Evolutionary conservation across 805 yeast species (phyloP).

Genomic region (Suhomyces sp.): DNA sequence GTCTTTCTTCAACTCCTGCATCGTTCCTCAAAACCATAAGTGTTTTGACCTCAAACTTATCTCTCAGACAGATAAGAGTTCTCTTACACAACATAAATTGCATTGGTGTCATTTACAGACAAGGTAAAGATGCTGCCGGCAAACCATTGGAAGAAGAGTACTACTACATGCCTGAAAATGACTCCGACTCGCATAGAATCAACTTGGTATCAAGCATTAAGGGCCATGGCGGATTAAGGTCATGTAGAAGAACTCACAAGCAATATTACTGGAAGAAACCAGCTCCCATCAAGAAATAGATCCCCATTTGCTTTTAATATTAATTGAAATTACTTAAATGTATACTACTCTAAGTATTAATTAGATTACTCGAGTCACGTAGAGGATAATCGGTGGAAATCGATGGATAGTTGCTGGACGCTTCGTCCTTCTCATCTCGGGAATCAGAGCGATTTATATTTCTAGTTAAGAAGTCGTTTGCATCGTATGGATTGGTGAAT

Average conservation of each 20-base stretch:
- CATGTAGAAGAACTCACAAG: constrained; percentile 91
- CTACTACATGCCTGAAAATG: constrained; percentile 84
- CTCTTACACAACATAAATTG: constrained; percentile 49
- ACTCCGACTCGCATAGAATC: constrained; percentile 67
- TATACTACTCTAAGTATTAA: constrained; percentile 7
- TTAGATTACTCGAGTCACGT: constrained; percentile 3
- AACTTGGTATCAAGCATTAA: constrained; percentile 68
- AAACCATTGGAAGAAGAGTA: constrained; percentile 91
- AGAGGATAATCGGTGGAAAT: background rate
- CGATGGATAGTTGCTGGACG: constrained; percentile 4
- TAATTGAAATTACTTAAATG: background rate
- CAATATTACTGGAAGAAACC: constrained; percentile 78
- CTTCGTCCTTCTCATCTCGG: background rate
- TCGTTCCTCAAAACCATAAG: constrained; percentile 63
- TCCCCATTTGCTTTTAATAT: background rate
- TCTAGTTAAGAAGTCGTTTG: background rate
- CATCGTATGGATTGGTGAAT: constrained; percentile 14
- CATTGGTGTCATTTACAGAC: constrained; percentile 84
- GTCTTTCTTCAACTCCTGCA: constrained; percentile 86
- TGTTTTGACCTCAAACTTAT: constrained; percentile 47
- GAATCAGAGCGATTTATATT: background rate
- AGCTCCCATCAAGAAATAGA: constrained; percentile 40
- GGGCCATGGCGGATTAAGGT: constrained; percentile 77
- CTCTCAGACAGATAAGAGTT: constrained; percentile 42
- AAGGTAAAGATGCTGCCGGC: constrained; percentile 96